Conservation (phyloP, 306 rosid genomes). For the Oemleria cerasiformis region DNA sequence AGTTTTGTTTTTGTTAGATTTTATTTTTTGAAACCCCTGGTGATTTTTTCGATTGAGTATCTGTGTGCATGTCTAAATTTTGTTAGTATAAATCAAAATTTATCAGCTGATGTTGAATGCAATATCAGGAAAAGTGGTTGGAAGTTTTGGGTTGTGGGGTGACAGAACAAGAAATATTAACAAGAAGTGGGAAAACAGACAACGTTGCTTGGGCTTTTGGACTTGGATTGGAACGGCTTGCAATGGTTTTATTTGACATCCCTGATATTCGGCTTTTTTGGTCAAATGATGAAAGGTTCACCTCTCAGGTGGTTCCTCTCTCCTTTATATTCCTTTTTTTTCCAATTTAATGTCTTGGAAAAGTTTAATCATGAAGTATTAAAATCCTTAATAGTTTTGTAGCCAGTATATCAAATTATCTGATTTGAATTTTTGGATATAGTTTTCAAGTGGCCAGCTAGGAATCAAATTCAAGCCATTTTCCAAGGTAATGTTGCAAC, state of each 20-base stretch:
- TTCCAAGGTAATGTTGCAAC: slow-evolving; percentile 71
- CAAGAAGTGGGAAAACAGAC: slow-evolving; percentile 62
- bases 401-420: background rate
- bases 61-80: background rate
- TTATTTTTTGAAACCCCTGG: background rate
- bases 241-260: slow-evolving; percentile 88
- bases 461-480: slow-evolving; percentile 87
- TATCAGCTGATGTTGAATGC: background rate
- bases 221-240: slow-evolving; percentile 91
- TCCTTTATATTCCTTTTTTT: slow-evolving; percentile 13
- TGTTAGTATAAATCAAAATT: background rate
- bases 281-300: slow-evolving; percentile 87
- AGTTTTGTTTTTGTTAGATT: background rate
- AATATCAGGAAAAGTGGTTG: slow-evolving; percentile 73
- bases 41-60: background rate
- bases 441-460: slow-evolving; percentile 73
- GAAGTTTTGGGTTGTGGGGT: slow-evolving; percentile 99
- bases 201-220: slow-evolving; percentile 99
- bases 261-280: slow-evolving; percentile 75
- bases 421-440: slow-evolving; percentile 33
- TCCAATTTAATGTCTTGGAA: background rate
- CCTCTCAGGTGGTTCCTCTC: slow-evolving; percentile 73
- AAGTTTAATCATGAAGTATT: no score
- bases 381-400: no score
- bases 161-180: slow-evolving; percentile 91